Evolutionary conservation across 1,284 basidiomycete genomes (phyloP).

Genomic region (Papiliotrema laurentii): DNA sequence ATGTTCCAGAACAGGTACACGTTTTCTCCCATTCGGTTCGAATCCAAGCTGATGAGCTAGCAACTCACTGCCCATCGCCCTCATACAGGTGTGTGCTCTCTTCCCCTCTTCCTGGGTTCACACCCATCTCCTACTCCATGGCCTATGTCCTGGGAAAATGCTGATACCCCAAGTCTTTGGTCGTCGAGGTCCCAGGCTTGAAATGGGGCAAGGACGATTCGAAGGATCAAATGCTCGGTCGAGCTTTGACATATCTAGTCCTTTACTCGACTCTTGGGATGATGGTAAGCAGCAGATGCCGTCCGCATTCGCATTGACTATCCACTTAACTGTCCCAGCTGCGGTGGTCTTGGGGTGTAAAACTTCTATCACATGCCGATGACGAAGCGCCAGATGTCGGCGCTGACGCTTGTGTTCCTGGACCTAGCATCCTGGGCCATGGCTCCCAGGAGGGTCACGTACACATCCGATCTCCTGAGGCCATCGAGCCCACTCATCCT

Average conservation of each 20-base stretch:
- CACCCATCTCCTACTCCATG: too few species aligned
- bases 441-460: conserved; percentile 10
- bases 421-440: conserved; percentile 1
- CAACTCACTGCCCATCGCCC: conserved; percentile 86
- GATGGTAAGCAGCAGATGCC: conserved; percentile 55
- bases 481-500: conserved; percentile 20
- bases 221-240: conserved; percentile 80
- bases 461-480: conserved; percentile 26
- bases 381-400: conserved; percentile 46
- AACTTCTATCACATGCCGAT: conserved; percentile 68
- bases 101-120: neutral
- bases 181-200: conserved; percentile 74
- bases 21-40: neutral
- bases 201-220: conserved; percentile 78
- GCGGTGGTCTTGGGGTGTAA: conserved; percentile 85
- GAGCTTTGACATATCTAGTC: conserved; percentile 86
- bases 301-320: neutral
- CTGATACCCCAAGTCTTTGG: conserved; percentile 65
- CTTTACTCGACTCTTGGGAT: conserved; percentile 90
- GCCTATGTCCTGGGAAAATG: too few species aligned
- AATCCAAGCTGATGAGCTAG: conserved; percentile 50
- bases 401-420: conserved; percentile 2
- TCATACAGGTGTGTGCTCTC: conserved; percentile 48
- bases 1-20: conserved; percentile 48
- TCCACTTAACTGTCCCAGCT: conserved; percentile 53